A percentile compares a stretch with the other conserved stretches of the same genome.
Conservation (phyloP, 2,329 filamentous ascomycete genomes). For the Trichoderma gracile region DNA sequence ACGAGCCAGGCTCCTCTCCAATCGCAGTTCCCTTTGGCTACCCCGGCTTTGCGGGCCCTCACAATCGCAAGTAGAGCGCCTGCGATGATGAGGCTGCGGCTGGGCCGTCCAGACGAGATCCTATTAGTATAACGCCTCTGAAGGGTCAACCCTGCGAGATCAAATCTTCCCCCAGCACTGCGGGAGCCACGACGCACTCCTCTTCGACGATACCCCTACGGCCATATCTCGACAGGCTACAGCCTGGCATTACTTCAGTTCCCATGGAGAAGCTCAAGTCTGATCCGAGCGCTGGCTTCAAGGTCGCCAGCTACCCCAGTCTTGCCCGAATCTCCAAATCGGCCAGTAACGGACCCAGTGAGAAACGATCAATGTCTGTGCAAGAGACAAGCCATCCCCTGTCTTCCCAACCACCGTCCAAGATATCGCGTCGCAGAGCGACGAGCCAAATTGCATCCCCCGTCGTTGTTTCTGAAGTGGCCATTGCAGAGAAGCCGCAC, state of each 20-base stretch:
- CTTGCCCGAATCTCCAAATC: neutral
- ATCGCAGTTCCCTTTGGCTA: neutral
- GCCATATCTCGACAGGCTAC: neutral
- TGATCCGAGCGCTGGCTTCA: neutral
- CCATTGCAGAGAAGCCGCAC: slow-evolving; percentile 12
- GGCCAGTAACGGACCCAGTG: neutral
- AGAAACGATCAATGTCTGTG: slow-evolving; percentile 1
- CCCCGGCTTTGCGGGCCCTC: slow-evolving; percentile 17
- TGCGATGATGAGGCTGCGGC: slow-evolving; percentile 3
- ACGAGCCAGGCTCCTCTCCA: slow-evolving; percentile 10
- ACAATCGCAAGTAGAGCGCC: slow-evolving; percentile 9
- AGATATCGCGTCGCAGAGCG: neutral
- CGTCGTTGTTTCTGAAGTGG: slow-evolving; percentile 15
- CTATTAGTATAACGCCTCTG: neutral
- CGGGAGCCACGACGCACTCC: slow-evolving; percentile 2
- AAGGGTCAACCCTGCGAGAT: neutral
- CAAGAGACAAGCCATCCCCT: neutral
- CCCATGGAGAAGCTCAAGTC: slow-evolving; percentile 1
- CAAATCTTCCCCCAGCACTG: neutral
- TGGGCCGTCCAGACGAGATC: neutral
- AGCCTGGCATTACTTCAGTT: neutral
- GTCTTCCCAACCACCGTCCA: neutral
- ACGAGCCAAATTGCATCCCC: slow-evolving; percentile 17
- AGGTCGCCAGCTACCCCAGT: neutral
- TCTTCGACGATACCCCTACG: neutral